Conservation (phyloP, 345 rosid species). For the Hibiscus mutabilis region DNA sequence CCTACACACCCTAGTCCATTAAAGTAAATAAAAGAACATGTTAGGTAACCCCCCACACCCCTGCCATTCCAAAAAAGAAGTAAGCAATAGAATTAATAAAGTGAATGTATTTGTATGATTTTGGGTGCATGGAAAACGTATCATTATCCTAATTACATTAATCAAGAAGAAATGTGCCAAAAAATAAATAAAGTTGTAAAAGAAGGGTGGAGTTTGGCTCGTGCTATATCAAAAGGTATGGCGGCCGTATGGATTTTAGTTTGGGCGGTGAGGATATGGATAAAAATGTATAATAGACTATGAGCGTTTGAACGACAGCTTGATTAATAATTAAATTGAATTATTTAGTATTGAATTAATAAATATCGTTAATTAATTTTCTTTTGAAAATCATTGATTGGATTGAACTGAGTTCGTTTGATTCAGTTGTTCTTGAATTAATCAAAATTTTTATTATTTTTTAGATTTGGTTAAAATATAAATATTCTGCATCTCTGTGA, state of each 20-base stretch:
- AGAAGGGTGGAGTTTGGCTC: neutral
- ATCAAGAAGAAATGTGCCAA: neutral
- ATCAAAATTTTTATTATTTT: too few species aligned
- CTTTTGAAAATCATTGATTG: too few species aligned
- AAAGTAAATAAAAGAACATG: neutral
- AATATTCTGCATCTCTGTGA: too few species aligned
- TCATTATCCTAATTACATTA: neutral
- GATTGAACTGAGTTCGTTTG: too few species aligned
- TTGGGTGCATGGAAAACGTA: neutral
- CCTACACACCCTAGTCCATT: neutral
- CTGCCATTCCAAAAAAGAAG: neutral
- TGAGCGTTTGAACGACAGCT: too few species aligned
- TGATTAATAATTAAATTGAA: too few species aligned
- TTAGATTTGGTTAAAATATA: too few species aligned
- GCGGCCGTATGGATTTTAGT: neutral
- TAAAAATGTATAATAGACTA: neutral
- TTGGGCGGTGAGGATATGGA: neutral
- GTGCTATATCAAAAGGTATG: neutral
- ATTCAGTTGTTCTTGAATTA: too few species aligned
- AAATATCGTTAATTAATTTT: too few species aligned
- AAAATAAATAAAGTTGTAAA: neutral
- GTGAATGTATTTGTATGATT: neutral
- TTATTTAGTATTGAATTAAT: too few species aligned
- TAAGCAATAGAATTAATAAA: neutral
- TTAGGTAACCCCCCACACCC: neutral